Evolutionary conservation across 768 basidiomycete species (phyloP), one percentile per base, ranked within the genome.

Genomic region (Floccularia luteovirens): DNA sequence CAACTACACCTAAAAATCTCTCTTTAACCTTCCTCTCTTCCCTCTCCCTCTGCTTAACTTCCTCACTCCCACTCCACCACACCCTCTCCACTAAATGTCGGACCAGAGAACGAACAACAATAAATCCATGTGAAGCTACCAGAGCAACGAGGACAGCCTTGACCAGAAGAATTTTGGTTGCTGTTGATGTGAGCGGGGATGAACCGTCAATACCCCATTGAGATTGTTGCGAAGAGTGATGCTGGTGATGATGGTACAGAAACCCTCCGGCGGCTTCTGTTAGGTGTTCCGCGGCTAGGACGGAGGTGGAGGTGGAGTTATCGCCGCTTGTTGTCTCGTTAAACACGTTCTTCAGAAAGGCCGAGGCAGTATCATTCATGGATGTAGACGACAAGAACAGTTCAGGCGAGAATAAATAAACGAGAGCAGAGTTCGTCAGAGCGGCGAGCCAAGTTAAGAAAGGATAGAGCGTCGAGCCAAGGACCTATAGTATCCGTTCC

Each of bases 401-500:
- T n/a, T 43, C 33, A 0, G 82, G 77, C 11, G 73, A 78, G 72
- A 96, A 94, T 48, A 96, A 78, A 64, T 90, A 92, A 36, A 94
- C 84, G 39, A 99, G 77, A 5, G 92, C 84, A 0, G 90, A 73
- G 60, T 93, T 96, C 21, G 83, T 90, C 22, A 97, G 65, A 0
- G 91, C 82, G 3, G 82, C 81, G 37, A 94, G 66, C 91, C 92
- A 98, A 10, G 90, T 75, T 56, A 99, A 71, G n/a, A 67, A 90
- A 83, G 4, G 82, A 77, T 44, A 99, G 68, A 10, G 82, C 77
- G 38, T 93, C 82, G 31, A 97, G 75, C 94, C 94, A 99, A 0
- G 91, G 87, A 0, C 94, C 94, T 44, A 98, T 90, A 8, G 85
- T 83, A 50, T 93, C 91, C 2, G 86, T 83, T 16, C 94, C 79